Base-by-base conservation (phyloP, 495 filamentous ascomycete genomes). In the Aspergillus campestris region DNA sequence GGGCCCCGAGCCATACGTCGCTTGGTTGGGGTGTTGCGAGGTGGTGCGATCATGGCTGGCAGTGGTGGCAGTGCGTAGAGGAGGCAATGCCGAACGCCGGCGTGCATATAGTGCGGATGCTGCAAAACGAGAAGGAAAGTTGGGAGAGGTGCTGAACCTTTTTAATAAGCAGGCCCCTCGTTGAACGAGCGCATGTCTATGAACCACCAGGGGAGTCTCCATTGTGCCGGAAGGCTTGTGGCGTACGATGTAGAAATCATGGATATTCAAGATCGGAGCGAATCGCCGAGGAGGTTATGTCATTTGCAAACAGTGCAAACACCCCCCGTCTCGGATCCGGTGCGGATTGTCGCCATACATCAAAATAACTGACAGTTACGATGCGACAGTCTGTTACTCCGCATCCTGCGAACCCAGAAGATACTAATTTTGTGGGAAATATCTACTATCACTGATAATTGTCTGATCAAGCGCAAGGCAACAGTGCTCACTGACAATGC, bases 301-400 rank as follows among this genome's bases (percentile, higher is more conserved):
- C 49, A 45, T 51, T 37, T 62, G 63, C 68, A 71, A 69, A 65
- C 61, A 59, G 6, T 51, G 57, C 68, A 71, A 71, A 71, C 66
- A 53, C n/a, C 8, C 18, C 52, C 31, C 5, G 8, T 18, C 35
- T 18, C 10, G 18, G 27, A 37, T 37, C 27, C 11, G 24, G 31
- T 32, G 2, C 11, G 11, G 18, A 24, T 24, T 24, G 18, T 24
- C 18, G 18, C 18, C 18, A 24, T 24, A 24, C 18, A 24, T 24
- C 18, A 24, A 24, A 24, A 24, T 24, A 24, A n/a, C n/a, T n/a
- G n/a, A n/a, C n/a, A n/a, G n/a, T n/a, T n/a, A n/a, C n/a, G n/a
- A 24, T 24, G 18, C 18, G 18, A 24, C 18, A 24, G 18, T 24
- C 4, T 24, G 18, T 24, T 4, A 1, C 18, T 24, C 18, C 18